Percentiles rank a stretch among this genome's conserved stretches.
Conservation (phyloP, 2,329 filamentous ascomycete genomes). For the Xylaria sp. region DNA sequence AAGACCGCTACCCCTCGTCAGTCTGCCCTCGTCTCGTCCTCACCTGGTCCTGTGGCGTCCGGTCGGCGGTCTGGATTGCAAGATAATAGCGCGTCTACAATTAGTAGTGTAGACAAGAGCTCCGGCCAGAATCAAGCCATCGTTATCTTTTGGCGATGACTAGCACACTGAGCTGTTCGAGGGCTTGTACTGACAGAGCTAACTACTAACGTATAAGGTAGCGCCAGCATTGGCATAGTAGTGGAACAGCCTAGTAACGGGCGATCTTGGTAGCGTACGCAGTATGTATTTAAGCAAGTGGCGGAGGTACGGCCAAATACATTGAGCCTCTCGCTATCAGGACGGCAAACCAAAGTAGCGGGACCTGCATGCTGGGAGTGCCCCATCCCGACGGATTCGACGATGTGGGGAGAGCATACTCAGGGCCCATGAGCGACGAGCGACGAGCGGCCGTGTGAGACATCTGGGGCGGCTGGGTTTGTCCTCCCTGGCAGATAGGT, state of each 20-base stretch:
- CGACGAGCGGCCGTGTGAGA: conserved; percentile 18
- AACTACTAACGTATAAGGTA: background rate
- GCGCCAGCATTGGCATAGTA: conserved; percentile 7
- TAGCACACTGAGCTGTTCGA: conserved; percentile 5
- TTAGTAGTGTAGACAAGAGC: background rate
- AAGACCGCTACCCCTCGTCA: background rate
- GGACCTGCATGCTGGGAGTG: conserved; percentile 1
- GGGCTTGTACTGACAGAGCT: conserved; percentile 10
- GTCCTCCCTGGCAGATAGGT: conserved; percentile 9
- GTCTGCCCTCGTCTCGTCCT: background rate
- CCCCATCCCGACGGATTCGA: conserved; percentile 31
- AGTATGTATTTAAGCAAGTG: background rate
- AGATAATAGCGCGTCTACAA: background rate
- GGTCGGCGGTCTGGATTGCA: background rate
- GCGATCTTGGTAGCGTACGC: conserved; percentile 19
- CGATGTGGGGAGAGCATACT: conserved; percentile 18
- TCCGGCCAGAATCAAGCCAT: conserved; percentile 21
- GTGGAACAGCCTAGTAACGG: conserved; percentile 20
- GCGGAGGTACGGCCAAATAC: conserved; percentile 9
- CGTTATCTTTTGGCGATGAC: conserved; percentile 18
- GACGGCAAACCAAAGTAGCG: conserved; percentile 19
- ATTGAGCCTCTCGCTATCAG: background rate
- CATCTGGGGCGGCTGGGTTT: conserved; percentile 28
- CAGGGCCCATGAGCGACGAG: background rate
- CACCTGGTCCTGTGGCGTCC: background rate